Percentiles rank a stretch among this genome's conserved stretches.
phyloP scores from a whole-genome alignment of 192 early-diverging fungal species.

The Rhizophlyctis rosea region DNA sequence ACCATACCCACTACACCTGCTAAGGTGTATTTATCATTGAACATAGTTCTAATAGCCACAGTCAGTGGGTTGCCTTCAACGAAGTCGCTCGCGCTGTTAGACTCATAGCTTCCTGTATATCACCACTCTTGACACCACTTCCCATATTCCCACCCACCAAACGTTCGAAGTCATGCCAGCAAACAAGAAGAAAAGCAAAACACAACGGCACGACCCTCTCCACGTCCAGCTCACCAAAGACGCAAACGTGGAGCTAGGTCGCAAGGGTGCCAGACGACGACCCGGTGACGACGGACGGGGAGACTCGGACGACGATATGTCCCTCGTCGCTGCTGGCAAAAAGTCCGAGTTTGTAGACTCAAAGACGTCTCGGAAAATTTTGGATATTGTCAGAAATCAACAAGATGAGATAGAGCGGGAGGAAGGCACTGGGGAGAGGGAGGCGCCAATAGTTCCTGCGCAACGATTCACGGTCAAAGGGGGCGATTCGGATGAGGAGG shows the following conservation, averaged over 20 bases:
- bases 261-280: not conserved
- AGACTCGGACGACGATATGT: slow-evolving; percentile 13
- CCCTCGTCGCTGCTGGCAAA: not conserved
- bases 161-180: slow-evolving; percentile 13
- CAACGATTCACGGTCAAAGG: too few species aligned
- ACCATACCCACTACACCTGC: too few species aligned
- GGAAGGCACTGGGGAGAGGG: too few species aligned
- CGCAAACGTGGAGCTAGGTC: slow-evolving; percentile 44
- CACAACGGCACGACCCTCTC: slow-evolving; percentile 77
- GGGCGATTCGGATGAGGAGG: slow-evolving; percentile 43
- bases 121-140: not conserved
- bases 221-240: slow-evolving; percentile 71
- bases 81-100: too few species aligned
- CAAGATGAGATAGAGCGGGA: slow-evolving; percentile 76
- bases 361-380: slow-evolving; percentile 85
- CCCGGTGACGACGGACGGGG: not conserved
- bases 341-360: slow-evolving; percentile 62
- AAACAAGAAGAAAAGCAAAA: slow-evolving; percentile 14
- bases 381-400: slow-evolving; percentile 84
- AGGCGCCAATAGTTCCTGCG: too few species aligned
- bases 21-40: too few species aligned
- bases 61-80: too few species aligned
- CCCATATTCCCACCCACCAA: not conserved
- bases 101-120: slow-evolving; percentile 1
- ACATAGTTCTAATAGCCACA: not conserved